Evolutionary conservation across 768 basidiomycete species (phyloP), one percentile per base, ranked within the genome.

Genomic region (Pleurotus tuber-regium): DNA sequence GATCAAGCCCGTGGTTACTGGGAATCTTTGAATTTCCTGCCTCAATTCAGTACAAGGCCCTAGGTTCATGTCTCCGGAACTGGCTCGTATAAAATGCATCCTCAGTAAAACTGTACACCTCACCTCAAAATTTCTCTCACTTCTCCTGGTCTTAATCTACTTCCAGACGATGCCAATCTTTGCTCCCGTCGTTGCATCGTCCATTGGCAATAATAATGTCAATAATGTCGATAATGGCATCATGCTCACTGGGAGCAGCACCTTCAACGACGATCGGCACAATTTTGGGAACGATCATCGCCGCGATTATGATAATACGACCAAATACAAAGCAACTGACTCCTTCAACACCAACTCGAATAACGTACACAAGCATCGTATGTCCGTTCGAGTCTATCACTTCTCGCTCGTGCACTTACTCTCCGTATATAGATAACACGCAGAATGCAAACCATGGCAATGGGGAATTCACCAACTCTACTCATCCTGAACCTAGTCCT

Each of bases 41-140:
- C 46, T 48, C 12, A 7, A 48, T 48, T 31, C 19, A 30, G 46
- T 31, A 48, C 46, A 48, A 48, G 28, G 46, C 7, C 18, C 14
- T 19, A 9, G 16, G n/a, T 11, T 23, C 19, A 24, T 9, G 18
- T 33, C 23, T 10, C 28, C 11, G 18, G n/a, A 33, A 48, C 46
- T 48, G 31, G 29, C 46, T 16, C 29, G 30, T 48, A 48, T 48
- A 48, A 33, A 48, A 16, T 10, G n/a, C n/a, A n/a, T n/a, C n/a
- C n/a, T n/a, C n/a, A n/a, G n/a, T n/a, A n/a, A n/a, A n/a, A n/a
- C n/a, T 4, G n/a, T 9, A 40, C 4, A 24, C 23, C 23, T 6
- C 41, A 24, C 21, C 21, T 2, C 38, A 40, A 16, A 19, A 14
- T 19, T 14, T 2, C 41, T 25, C 18, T 10, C 18, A 10, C 7